Percentiles rank a stretch among this genome's conserved stretches.
Conservation (phyloP, 176 grass and related monocot genomes). For the Rhynchospora breviuscula region DNA sequence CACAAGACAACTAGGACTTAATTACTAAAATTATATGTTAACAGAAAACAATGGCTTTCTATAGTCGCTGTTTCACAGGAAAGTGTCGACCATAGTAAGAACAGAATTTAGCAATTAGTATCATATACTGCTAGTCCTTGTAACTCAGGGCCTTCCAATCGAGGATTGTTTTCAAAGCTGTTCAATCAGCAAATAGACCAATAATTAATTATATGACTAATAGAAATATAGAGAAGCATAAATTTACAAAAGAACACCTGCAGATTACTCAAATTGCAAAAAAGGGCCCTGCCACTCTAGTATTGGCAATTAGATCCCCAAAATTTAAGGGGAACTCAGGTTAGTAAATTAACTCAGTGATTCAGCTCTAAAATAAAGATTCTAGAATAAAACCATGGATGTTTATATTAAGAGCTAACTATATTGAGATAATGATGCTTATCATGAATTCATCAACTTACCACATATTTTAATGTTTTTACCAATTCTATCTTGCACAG, state of each 20-base stretch:
- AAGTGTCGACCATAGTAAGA: background rate
- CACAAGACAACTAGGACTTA: background rate
- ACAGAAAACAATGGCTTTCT: constrained; percentile 6
- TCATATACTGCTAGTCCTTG: constrained; percentile 89
- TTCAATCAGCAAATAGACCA: constrained; percentile 1
- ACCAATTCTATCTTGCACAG: background rate
- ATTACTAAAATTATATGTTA: constrained; percentile 24
- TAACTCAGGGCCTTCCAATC: constrained; percentile 86
- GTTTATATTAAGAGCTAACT: background rate
- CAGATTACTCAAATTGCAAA: background rate
- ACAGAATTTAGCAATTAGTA: constrained; percentile 80
- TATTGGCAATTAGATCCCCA: background rate
- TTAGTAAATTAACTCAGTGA: background rate
- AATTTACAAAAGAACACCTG: background rate
- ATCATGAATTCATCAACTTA: background rate
- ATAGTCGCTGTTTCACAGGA: background rate
- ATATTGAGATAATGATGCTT: background rate
- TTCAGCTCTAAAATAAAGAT: background rate
- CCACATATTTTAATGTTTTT: background rate
- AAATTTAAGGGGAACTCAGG: background rate
- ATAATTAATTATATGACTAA: background rate
- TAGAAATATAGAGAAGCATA: background rate
- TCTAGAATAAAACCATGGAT: background rate
- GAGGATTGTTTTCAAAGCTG: constrained; percentile 94
- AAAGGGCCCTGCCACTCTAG: background rate